Evolutionary conservation across 306 rosid genomes (phyloP).

Genomic region (Mimosa bimucronata): DNA sequence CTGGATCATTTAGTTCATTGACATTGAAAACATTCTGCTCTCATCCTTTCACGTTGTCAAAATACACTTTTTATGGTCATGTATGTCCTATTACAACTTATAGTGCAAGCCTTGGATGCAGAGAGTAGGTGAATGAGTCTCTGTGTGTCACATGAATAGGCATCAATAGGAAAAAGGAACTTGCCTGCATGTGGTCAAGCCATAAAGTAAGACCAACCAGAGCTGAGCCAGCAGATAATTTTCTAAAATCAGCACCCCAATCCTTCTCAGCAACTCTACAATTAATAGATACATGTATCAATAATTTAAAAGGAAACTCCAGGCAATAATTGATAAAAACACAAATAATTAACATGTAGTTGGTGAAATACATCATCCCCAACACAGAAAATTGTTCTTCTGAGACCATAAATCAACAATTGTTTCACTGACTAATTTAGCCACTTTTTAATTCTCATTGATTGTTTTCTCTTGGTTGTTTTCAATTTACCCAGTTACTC

Average conservation of each 20-base stretch:
- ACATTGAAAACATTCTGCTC: background rate
- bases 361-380: background rate
- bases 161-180: slow-evolving; percentile 27
- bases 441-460: background rate
- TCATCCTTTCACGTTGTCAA: background rate
- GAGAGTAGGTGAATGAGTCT: background rate
- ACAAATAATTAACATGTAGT: background rate
- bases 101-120: background rate
- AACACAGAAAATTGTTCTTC: background rate
- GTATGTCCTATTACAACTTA: background rate
- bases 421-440: background rate
- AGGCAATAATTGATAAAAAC: slow-evolving; percentile 4
- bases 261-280: slow-evolving; percentile 89
- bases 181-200: slow-evolving; percentile 98
- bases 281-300: slow-evolving; percentile 32
- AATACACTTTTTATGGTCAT: slow-evolving; percentile 1
- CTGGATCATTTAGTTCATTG: background rate
- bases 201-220: slow-evolving; percentile 96
- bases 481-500: background rate
- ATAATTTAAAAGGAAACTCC: slow-evolving; percentile 31
- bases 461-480: background rate
- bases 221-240: slow-evolving; percentile 91
- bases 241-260: slow-evolving; percentile 98
- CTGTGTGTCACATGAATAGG: background rate
- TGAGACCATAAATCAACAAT: background rate